Base-by-base conservation (phyloP, 202 grass and related monocot species). In the Cymbopogon flexuosus region DNA sequence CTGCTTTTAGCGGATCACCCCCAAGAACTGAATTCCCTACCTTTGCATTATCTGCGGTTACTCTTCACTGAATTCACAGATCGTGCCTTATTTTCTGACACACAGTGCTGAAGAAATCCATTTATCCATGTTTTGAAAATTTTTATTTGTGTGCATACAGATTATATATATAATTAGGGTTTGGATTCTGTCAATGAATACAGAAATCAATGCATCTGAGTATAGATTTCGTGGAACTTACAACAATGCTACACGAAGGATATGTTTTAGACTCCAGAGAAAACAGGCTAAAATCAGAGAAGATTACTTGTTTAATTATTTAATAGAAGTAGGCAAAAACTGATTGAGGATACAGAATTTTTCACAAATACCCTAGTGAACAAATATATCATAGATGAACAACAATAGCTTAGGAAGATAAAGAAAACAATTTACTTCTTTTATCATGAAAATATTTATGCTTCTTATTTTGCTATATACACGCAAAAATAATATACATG, bases 121-220 rank as follows among this genome's bases (percentile, higher is more conserved):
- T 68, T 8, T 23, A 43, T 62, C 61, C 62, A 86, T 74, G 51
- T 35, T 54, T 84, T 22, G 11, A 46, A 72, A 66, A 31, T 73
- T 76, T 37, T 37, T 75, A n/a, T 74, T 61, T 40, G 18, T 51
- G 19, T 89, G 58, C 35, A 65, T 71, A 43, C 36, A 57, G 14
- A n/a, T 9, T 5, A 80, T 10, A 81, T 82, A 30, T 73, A 73
- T 62, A 35, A 67, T 52, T 82, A 86, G 78, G 87, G 79, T 82
- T 82, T 78, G 34, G 3, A 54, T 72, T 85, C 34, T 19, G 18
- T 16, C 49, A 19, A 46, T 77, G 35, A 75, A 80, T 31, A 76
- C 42, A 40, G 3, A 70, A 7, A 52, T 57, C 33, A 70, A 46
- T 39, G 31, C 30, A 58, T 85, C 72, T 27, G 41, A 22, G 8